These are phyloP conservation scores for Calvatia gigantea DNA, from an alignment of 768 basidiomycete species.

Conservation along the genomic window DNA sequence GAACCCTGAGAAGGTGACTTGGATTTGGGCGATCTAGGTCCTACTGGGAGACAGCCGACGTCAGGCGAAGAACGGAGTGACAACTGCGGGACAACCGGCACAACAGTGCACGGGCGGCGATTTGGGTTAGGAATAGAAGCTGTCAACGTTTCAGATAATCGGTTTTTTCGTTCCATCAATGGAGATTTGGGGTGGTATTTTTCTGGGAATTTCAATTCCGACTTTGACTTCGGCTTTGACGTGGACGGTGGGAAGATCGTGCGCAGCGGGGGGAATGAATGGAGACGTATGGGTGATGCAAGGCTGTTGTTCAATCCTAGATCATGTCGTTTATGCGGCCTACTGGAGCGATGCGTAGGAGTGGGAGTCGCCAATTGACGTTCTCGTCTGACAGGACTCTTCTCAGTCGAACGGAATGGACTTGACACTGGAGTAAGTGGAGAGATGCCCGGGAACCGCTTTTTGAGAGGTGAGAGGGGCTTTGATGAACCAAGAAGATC, in stretches of 20 bases:
- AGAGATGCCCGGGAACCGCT: background rate
- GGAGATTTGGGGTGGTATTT: constrained; percentile 1
- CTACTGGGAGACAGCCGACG: background rate
- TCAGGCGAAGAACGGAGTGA: background rate
- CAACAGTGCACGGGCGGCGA: background rate
- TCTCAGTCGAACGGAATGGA: background rate
- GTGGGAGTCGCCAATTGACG: background rate
- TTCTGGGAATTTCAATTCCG: background rate
- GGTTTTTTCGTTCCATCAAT: constrained; percentile 1
- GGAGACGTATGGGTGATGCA: constrained; percentile 22
- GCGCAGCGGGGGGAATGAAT: background rate
- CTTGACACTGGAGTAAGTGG: constrained; percentile 1
- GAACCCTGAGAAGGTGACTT: background rate
- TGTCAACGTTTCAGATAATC: background rate
- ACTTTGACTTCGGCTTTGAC: background rate
- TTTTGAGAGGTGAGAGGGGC: background rate
- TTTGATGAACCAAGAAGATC: background rate
- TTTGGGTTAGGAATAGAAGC: constrained; percentile 16
- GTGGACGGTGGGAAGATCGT: constrained; percentile 1
- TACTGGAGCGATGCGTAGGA: background rate
- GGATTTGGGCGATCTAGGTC: background rate
- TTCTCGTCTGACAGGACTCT: background rate
- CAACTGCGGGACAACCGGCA: background rate
- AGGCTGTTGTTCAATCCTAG: constrained; percentile 14
- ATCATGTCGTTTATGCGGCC: background rate